Percentiles rank a stretch among this genome's conserved stretches.
These are phyloP conservation scores for Candida corydali DNA, from an alignment of 805 yeast species.

Conservation along the genomic window DNA sequence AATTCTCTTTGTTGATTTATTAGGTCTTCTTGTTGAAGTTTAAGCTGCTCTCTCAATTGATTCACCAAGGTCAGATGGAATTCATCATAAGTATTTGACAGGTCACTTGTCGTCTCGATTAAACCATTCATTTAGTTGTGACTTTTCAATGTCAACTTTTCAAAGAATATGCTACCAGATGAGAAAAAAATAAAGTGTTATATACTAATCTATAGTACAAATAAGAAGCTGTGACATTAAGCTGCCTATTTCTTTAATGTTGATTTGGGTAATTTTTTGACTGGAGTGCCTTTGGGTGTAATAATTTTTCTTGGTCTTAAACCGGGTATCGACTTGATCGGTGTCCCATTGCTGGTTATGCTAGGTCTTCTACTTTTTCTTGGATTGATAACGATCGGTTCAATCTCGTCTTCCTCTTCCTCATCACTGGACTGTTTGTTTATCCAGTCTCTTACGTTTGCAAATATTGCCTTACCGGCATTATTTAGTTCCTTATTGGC, in stretches of 20 bases:
- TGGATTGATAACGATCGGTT: conserved; percentile 8
- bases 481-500: conserved; percentile 37
- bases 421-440: conserved; percentile 22
- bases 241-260: not conserved
- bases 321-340: conserved; percentile 5
- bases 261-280: conserved; percentile 1
- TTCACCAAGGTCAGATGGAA: conserved; percentile 8
- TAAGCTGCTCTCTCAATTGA: conserved; percentile 23
- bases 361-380: conserved; percentile 5
- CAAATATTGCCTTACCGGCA: conserved; percentile 26
- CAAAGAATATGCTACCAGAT: not conserved
- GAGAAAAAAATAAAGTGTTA: not conserved
- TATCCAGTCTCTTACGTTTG: conserved; percentile 42
- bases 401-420: conserved; percentile 11
- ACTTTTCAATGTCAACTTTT: no score
- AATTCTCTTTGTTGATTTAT: conserved; percentile 24
- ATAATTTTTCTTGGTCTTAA: conserved; percentile 5
- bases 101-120: not conserved
- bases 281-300: conserved; percentile 7
- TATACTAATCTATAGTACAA: conserved; percentile 1
- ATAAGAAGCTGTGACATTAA: no score
- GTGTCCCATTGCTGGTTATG: conserved; percentile 3
- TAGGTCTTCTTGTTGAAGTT: conserved; percentile 26
- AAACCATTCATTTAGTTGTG: not conserved
- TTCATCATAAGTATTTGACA: not conserved